Conservation (phyloP, 495 filamentous ascomycete species). For the Lindgomyces ingoldianus region DNA sequence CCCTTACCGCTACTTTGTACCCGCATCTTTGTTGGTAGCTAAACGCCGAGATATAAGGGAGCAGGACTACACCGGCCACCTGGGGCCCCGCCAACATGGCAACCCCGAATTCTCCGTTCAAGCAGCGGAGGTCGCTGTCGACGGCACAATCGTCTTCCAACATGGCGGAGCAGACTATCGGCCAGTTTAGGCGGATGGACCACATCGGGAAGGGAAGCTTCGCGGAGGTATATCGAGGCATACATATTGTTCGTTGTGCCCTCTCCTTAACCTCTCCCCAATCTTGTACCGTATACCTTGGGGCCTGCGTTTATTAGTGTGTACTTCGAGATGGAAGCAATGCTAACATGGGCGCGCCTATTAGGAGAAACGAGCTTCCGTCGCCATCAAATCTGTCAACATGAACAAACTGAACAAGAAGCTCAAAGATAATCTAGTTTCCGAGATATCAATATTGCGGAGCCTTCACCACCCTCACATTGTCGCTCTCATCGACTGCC, state of each 20-base stretch:
- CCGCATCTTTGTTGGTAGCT: conserved; percentile 52
- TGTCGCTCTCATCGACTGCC: conserved; percentile 89
- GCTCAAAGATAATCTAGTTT: conserved; percentile 91
- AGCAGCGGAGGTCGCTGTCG: conserved; percentile 52
- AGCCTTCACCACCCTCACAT: conserved; percentile 93
- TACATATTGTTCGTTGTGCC: conserved; percentile 69
- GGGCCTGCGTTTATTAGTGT: background rate
- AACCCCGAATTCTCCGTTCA: conserved; percentile 45
- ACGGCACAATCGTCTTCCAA: conserved; percentile 42
- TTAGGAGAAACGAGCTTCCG: conserved; percentile 62
- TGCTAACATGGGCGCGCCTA: conserved; percentile 2
- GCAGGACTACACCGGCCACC: conserved; percentile 19
- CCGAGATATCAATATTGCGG: conserved; percentile 92
- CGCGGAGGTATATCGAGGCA: conserved; percentile 86
- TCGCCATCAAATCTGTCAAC: conserved; percentile 96
- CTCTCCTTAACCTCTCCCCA: conserved; percentile 1
- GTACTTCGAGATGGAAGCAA: background rate
- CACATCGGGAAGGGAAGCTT: conserved; percentile 96
- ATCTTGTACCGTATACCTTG: background rate
- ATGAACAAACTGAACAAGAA: conserved; percentile 87
- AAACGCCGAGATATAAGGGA: background rate
- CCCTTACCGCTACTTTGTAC: conserved; percentile 49
- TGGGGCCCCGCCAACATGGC: conserved; percentile 45
- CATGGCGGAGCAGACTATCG: conserved; percentile 63
- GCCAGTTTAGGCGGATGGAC: conserved; percentile 72